Evolutionary conservation across 2,329 filamentous ascomycete species (phyloP).

Genomic region (Talaromyces rugulosus): DNA sequence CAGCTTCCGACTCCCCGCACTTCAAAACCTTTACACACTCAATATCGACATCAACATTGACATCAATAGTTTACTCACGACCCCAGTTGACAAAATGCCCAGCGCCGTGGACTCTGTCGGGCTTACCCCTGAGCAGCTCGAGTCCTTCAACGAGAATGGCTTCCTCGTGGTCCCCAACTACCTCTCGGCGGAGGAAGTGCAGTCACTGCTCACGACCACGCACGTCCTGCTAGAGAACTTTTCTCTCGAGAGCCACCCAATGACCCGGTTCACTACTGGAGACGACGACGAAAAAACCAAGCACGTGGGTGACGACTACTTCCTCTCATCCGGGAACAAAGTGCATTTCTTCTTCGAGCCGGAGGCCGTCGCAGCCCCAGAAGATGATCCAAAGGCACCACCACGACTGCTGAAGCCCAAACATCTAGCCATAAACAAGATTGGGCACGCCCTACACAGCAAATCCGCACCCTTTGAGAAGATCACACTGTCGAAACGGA

Average conservation of each 20-base stretch:
- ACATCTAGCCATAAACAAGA: constrained; percentile 81
- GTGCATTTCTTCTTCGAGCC: constrained; percentile 97
- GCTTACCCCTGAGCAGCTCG: constrained; percentile 67
- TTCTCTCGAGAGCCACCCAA: constrained; percentile 75
- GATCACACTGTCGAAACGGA: constrained; percentile 44
- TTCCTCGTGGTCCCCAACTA: constrained; percentile 84
- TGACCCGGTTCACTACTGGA: constrained; percentile 91
- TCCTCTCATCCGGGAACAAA: constrained; percentile 84
- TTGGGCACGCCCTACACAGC: constrained; percentile 71
- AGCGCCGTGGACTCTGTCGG: constrained; percentile 34
- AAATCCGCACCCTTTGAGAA: constrained; percentile 63
- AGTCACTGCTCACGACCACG: constrained; percentile 69
- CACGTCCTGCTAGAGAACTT: constrained; percentile 69
- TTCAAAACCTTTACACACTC: background rate
- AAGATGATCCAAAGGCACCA: constrained; percentile 36
- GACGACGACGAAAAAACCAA: constrained; percentile 51
- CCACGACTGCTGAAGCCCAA: constrained; percentile 73
- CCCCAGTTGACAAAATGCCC: background rate
- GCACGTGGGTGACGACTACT: constrained; percentile 93
- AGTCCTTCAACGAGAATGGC: constrained; percentile 73
- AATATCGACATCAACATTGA: background rate
- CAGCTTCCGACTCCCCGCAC: constrained; percentile 6
- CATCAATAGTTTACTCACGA: background rate
- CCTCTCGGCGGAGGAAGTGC: constrained; percentile 62
- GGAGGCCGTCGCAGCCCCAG: constrained; percentile 63